Evolutionary conservation across 2,329 filamentous ascomycete genomes (phyloP), one percentile per base, ranked within the genome.

Genomic region (Nemania abortiva): DNA sequence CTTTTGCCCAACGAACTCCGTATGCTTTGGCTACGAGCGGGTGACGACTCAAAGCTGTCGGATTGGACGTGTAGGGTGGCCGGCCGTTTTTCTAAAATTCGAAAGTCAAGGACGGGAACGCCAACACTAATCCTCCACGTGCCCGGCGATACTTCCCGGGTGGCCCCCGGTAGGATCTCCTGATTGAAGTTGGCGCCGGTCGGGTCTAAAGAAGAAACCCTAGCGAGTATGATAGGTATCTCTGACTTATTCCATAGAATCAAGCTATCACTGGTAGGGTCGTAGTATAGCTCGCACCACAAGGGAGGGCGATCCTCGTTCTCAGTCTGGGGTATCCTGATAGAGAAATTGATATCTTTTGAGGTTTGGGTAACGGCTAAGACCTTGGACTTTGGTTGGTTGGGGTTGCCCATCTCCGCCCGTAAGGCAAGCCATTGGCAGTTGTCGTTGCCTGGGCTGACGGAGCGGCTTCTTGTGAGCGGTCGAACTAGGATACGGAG

Each of bases 221-320:
- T 81, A 22, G 82, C 81, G 34, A 89, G 79, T 27, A 80, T 79
- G 63, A 89, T 84, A 52, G 87, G 87, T 1, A 85, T 81, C 45
- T 88, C 85, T 18, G 87, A 88, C 66, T 82, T 83, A 77, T 89
- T 89, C 60, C 84, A 77, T 29, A 89, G 82, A 67, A 89, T 87
- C 72, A 88, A 83, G 76, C 86, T 85, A 75, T 89, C 87, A 78
- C 87, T 88, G 70, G 83, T 81, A 18, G 87, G 87, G 76, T 89
- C 86, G 72, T 89, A 89, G 73, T 88, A 89, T 42, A 89, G 80
- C 76, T 89, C 86, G 76, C 86, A 89, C 85, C 85, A 88, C n/a
- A 89, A 73, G 4, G 84, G 82, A 18, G 86, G 85, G 18, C 84
- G 80, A 7, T 80, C 79, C 53, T 82, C 81, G 52, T 79, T 79